Evolutionary conservation across 768 basidiomycete genomes (phyloP), one percentile per base, ranked within the genome.

Genomic region (Leccinum ochraceum): DNA sequence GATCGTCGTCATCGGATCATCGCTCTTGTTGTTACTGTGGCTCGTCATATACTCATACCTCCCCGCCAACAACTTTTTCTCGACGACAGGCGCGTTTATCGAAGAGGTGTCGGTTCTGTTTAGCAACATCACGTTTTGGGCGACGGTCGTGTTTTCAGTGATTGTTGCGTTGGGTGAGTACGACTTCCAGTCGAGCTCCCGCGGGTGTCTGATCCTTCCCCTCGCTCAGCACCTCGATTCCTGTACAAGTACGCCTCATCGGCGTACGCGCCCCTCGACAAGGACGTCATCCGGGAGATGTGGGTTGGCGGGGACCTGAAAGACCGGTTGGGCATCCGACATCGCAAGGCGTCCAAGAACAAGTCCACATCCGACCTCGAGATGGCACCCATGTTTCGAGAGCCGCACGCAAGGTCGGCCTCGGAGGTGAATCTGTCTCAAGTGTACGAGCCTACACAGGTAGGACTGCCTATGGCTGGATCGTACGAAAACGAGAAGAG

Each of bases 201-300:
- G 42, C 42, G 4, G 42, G 8, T 42, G 4, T 56, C 56, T 69
- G 34, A 68, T 56, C n/a, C 51, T 34, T 20, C 42, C 28, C n/a
- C 17, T 49, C n/a, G 4, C 24, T 22, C 61, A 93, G 92, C 86
- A 6, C 96, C 96, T 0, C 85, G 92, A 16, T 94, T 92, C 78
- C 57, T 95, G 34, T 78, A 86, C 74, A 92, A 92, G 69, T 93
- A 84, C 70, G 69, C 88, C 61, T 78, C 82, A 10, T 79, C 86
- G 1, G 82, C 87, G 1, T 97, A 95, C 68, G 76, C 73, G 53
- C 95, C 95, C 3, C 78, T 87, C 17, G 96, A 98, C 80, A 89
- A 86, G 71, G 92, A 97, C 67, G 87, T 98, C 58, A 80, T 98
- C 8, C 87, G 96, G 30, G 96, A 98, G 78, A 89, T 87, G 84